phyloP scores from a whole-genome alignment of 2,329 filamentous ascomycete species.

The Colletotrichum sublineola region DNA sequence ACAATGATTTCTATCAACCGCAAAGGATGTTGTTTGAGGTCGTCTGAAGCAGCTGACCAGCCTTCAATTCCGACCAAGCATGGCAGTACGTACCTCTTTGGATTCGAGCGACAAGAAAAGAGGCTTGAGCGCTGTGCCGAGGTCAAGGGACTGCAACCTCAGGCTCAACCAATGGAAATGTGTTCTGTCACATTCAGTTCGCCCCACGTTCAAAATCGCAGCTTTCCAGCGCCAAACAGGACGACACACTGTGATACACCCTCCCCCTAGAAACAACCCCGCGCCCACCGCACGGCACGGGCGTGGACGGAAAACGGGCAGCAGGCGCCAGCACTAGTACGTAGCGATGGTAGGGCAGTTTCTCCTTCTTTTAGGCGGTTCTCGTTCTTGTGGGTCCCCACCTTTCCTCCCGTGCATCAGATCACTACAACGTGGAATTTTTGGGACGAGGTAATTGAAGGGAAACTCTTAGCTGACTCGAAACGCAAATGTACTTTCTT shows the following conservation, averaged over 20 bases:
- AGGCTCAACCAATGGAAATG: conserved; percentile 12
- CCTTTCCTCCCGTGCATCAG: conserved; percentile 12
- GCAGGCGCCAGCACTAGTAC: neutral
- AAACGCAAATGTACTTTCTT: neutral
- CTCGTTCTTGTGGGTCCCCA: neutral
- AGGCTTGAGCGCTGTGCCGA: neutral
- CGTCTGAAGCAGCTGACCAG: conserved; percentile 16
- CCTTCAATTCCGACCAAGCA: neutral
- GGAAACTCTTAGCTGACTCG: neutral
- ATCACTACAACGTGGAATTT: conserved; percentile 10
- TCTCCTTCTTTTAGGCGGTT: neutral
- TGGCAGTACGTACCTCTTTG: conserved; percentile 17
- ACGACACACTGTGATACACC: neutral
- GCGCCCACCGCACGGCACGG: conserved; percentile 17
- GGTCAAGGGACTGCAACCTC: conserved; percentile 5
- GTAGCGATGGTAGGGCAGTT: neutral
- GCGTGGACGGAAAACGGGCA: conserved; percentile 3
- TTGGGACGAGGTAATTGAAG: conserved; percentile 1
- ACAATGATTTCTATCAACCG: neutral
- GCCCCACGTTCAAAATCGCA: conserved; percentile 11
- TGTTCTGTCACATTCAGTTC: conserved; percentile 13
- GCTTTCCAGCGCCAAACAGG: conserved; percentile 16
- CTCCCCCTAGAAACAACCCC: conserved; percentile 25
- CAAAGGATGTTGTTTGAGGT: conserved; percentile 15
- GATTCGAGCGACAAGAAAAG: neutral